Base-by-base conservation (phyloP, 1,284 basidiomycete genomes). In the Cutaneotrichosporon curvatum region DNA sequence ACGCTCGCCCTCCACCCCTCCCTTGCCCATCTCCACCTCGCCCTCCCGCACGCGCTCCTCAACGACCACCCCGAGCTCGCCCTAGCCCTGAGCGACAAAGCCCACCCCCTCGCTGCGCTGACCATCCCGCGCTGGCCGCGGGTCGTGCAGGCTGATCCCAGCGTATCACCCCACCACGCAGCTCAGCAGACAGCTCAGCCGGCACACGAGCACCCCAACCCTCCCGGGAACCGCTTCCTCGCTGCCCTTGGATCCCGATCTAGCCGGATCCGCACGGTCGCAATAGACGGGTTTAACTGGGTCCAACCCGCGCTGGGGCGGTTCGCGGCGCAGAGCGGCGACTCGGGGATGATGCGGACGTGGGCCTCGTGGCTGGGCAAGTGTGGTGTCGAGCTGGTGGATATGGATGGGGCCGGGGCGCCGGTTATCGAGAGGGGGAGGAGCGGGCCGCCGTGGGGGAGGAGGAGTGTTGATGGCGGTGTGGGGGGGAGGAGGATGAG, bases 91-190 rank as follows among this genome's bases (percentile, higher is more conserved):
- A 34, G 39, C 2, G 37, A 35, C 11, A 33, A 33, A 2, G 43
- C 38, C 19, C 75, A 78, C 43, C 74, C 79, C 2, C 72, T 89
- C 9, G 73, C 78, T 45, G 78, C 81, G 23, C 68, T 89, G 7
- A 84, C 84, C 7, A 76, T 89, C 42, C 83, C 85, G 15, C 63
- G 60, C 39, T 63, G 61, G 59, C 48, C 48, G n/a, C 50, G 38
- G 31, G 55, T 45, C 10, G 31, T 37, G 15, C 37, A 20, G 23
- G 37, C 33, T 4, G 48, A 41, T 37, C 40, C 41, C 5, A 34
- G 38, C 32, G 35, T 32, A 19, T 51, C 38, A 10, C 40, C 42
- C 11, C 35, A 31, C 21, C 18, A 21, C 6, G 39, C 18, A 5
- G 30, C 11, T 12, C 25, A 28, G 25, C 25, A 28, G 8, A 7